Base-by-base conservation (phyloP, 345 rosid species). In the Raphanus raphanistrum region DNA sequence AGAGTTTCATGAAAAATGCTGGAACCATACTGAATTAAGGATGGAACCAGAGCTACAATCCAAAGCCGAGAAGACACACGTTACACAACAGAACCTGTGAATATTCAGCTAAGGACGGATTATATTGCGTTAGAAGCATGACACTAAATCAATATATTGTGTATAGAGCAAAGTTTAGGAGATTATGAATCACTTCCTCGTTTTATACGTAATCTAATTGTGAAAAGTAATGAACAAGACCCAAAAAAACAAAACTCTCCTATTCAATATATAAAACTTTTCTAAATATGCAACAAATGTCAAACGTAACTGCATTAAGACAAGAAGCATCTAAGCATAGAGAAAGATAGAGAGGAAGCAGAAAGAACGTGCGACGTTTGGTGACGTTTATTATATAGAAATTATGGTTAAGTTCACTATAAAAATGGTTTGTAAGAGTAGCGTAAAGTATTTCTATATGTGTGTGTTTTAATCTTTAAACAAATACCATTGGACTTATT, bases 111-210 rank as follows among this genome's bases (percentile, higher is more conserved):
- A 13, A 31, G 8, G 15, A 73, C 63, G 48, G 25, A 29, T 6
- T 43, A 61, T 72, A 31, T 63, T 48, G 76, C 8, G 11, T 7
- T 45, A 48, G 50, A 62, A 48, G 15, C 70, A 64, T 73, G 63
- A 2, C 70, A 73, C 3, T 36, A 36, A 25, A 71, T 63, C 61
- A 32, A 63, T 29, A 50, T 63, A 50, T 8, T 73, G 54, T 50
- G 70, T 52, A 8, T 50, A 32, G 25, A 21, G 21, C 32, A 2
- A 17, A 8, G 32, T 73, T 32, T 4, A 36, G 33, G 33, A 57
- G 1, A 35, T 55, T 70, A 54, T 2, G 48, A 59, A 13, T 21
- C 35, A 25, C 9, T 57, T 33, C n/a, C 8, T 13, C 8, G 63
- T 28, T 61, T 12, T 43, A 43, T 43, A 43, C 52, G 15, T 43